Evolutionary conservation across 2,329 filamentous ascomycete genomes (phyloP).

Genomic region (Fusarium sulawesiense): DNA sequence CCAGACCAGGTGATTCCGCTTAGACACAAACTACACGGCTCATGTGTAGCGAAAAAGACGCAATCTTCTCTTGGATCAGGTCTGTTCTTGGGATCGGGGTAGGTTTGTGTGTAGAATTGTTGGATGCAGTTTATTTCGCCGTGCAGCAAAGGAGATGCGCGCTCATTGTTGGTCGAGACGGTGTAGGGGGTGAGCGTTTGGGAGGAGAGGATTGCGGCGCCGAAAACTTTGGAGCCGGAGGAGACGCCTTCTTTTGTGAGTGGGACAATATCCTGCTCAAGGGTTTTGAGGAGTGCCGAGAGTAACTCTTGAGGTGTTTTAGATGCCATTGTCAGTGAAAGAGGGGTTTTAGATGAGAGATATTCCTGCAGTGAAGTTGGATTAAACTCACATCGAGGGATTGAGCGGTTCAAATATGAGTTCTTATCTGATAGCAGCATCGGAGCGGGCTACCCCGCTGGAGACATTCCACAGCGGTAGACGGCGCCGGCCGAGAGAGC

Average conservation of each 20-base stretch:
- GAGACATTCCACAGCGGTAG: background rate
- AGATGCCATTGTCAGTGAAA: too few species aligned
- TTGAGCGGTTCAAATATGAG: background rate
- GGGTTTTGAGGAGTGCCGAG: conserved; percentile 54
- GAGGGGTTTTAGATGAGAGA: too few species aligned
- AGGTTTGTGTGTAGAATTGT: conserved; percentile 60
- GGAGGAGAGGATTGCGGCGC: conserved; percentile 64
- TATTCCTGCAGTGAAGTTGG: too few species aligned
- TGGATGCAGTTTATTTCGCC: conserved; percentile 72
- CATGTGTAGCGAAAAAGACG: conserved; percentile 69
- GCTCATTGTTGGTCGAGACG: conserved; percentile 67
- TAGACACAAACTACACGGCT: conserved; percentile 68
- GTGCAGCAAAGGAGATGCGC: conserved; percentile 65
- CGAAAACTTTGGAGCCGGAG: conserved; percentile 67
- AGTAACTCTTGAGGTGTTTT: conserved; percentile 48
- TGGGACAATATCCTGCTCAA: conserved; percentile 62
- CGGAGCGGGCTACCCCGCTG: conserved; percentile 8
- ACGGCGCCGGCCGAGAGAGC: conserved; percentile 3
- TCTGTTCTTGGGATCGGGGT: conserved; percentile 51
- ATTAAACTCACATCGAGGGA: background rate
- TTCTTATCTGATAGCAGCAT: conserved; percentile 10
- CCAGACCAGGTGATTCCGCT: conserved; percentile 69
- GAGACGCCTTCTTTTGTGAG: conserved; percentile 62
- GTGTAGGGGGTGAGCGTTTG: conserved; percentile 56
- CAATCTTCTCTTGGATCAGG: conserved; percentile 58